Percentiles rank a stretch among this genome's conserved stretches.
These are phyloP conservation scores for Cicer bijugum DNA, from an alignment of 306 rosid species.

Conservation along the genomic window DNA sequence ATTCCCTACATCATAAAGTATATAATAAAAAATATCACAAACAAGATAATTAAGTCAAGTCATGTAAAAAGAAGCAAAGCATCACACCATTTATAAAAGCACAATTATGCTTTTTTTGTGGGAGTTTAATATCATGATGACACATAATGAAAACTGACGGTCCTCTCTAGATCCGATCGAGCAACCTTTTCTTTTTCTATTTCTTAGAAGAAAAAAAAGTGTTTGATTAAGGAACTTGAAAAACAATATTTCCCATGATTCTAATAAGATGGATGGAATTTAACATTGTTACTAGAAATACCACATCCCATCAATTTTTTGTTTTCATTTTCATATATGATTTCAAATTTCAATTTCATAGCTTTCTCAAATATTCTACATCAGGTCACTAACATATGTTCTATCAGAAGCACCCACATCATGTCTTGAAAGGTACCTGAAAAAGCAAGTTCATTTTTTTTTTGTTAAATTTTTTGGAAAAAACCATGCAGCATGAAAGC, in stretches of 20 bases:
- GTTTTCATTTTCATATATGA: too few species aligned
- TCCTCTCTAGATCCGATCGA: conserved; percentile 85
- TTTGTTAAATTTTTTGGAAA: too few species aligned
- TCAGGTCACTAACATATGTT: too few species aligned
- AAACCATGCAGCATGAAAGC: too few species aligned
- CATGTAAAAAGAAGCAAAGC: conserved; percentile 39
- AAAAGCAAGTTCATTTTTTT: too few species aligned
- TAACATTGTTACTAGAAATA: too few species aligned
- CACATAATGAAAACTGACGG: conserved; percentile 54
- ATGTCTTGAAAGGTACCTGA: too few species aligned
- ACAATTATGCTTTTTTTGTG: conserved; percentile 56
- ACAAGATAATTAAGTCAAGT: conserved; percentile 29
- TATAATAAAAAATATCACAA: conserved; percentile 42
- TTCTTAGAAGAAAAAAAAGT: conserved; percentile 56
- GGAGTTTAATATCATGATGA: conserved; percentile 64
- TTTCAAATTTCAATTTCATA: too few species aligned
- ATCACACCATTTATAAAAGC: conserved; percentile 80
- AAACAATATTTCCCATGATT: conserved; percentile 28
- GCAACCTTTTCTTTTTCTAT: conserved; percentile 92
- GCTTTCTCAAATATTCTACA: too few species aligned
- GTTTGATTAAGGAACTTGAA: not conserved
- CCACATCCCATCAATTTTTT: too few species aligned
- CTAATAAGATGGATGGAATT: not conserved
- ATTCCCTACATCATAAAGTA: conserved; percentile 62
- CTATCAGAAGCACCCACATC: too few species aligned